A percentile compares a stretch with the other conserved stretches of the same genome.
phyloP scores from a whole-genome alignment of 2,329 filamentous ascomycete genomes.

The Fusarium papillatum region DNA sequence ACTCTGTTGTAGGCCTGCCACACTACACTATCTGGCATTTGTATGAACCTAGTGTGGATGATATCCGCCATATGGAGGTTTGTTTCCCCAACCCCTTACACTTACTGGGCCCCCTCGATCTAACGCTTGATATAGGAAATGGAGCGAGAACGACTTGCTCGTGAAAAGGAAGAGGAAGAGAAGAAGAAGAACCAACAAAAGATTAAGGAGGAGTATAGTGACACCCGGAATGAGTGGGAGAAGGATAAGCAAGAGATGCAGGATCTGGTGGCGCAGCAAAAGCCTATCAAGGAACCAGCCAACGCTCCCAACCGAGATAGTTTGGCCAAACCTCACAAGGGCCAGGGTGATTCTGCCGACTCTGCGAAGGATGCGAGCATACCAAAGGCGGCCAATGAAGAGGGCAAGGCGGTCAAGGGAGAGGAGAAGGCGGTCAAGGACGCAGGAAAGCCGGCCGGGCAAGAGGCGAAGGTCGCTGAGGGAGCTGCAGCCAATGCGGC shows the following conservation, averaged over 20 bases:
- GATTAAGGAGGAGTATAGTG: constrained; percentile 84
- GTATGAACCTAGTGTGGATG: constrained; percentile 98
- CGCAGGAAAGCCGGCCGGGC: constrained; percentile 17
- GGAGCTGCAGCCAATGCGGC: constrained; percentile 21
- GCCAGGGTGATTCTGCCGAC: constrained; percentile 19
- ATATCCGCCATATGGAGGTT: constrained; percentile 96
- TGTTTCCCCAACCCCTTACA: constrained; percentile 28
- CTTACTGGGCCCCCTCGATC: not conserved
- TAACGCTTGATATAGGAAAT: constrained; percentile 75
- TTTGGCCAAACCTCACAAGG: constrained; percentile 27
- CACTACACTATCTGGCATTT: constrained; percentile 99
- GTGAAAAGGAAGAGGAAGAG: constrained; percentile 77
- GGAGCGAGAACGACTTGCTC: constrained; percentile 86
- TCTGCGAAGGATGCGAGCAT: constrained; percentile 17
- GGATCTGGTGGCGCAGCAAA: constrained; percentile 62
- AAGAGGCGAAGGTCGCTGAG: constrained; percentile 16
- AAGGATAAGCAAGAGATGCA: constrained; percentile 88
- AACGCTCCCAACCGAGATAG: constrained; percentile 32
- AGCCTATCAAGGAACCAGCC: constrained; percentile 21
- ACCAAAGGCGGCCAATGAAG: constrained; percentile 11
- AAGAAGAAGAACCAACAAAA: constrained; percentile 81
- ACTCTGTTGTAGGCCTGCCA: constrained; percentile 93
- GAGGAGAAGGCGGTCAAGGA: constrained; percentile 14
- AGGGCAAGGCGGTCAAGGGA: constrained; percentile 12
- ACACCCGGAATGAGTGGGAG: constrained; percentile 86